These are phyloP conservation scores for Athelia psychrophila DNA, from an alignment of 1,284 basidiomycete genomes.

Conservation along the genomic window DNA sequence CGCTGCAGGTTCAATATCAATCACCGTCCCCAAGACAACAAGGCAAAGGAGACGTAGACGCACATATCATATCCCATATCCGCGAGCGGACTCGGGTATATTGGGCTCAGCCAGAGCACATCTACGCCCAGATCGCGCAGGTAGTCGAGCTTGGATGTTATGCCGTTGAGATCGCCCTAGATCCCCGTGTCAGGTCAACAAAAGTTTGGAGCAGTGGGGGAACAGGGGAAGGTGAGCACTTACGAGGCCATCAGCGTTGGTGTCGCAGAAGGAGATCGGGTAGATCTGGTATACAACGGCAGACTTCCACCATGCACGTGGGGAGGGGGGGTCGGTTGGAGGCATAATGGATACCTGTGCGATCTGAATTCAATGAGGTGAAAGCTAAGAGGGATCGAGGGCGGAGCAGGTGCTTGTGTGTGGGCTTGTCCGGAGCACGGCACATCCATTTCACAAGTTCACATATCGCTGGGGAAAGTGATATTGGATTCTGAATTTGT, in stretches of 20 bases:
- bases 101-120: slow-evolving; percentile 74
- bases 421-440: too few species aligned
- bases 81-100: slow-evolving; percentile 66
- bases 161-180: slow-evolving; percentile 75
- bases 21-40: slow-evolving; percentile 4
- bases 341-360: too few species aligned
- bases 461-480: too few species aligned
- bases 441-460: too few species aligned
- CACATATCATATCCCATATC: slow-evolving; percentile 79
- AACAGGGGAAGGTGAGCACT: too few species aligned
- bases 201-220: too few species aligned
- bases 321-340: slow-evolving; percentile 35
- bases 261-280: not conserved
- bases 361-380: too few species aligned
- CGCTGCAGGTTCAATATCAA: slow-evolving; percentile 29
- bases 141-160: slow-evolving; percentile 66
- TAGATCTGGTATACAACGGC: slow-evolving; percentile 55
- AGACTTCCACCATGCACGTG: slow-evolving; percentile 61
- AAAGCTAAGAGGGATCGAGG: too few species aligned
- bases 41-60: slow-evolving; percentile 13
- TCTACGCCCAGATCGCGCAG: slow-evolving; percentile 69
- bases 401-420: too few species aligned
- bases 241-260: slow-evolving; percentile 21
- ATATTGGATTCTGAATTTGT: too few species aligned
- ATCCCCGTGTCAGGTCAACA: too few species aligned